phyloP scores from a whole-genome alignment of 108 stramenopile genomes.

The Nannochloropsis granulata region DNA sequence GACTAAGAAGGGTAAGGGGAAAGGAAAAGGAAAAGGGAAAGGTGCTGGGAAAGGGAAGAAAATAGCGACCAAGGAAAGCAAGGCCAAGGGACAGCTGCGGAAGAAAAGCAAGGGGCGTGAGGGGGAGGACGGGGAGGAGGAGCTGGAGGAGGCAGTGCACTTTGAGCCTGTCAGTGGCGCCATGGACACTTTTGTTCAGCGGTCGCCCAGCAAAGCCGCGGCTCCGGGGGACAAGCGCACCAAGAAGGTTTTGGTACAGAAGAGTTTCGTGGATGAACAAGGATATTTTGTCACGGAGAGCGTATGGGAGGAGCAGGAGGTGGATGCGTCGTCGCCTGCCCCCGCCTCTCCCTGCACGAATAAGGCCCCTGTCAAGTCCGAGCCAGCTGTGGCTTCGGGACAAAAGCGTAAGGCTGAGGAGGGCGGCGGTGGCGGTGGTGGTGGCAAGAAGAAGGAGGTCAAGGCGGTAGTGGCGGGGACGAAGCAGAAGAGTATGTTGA shows the following conservation, averaged over 20 bases:
- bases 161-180: not conserved
- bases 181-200: not conserved
- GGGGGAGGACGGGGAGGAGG: not conserved
- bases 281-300: not conserved
- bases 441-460: not conserved
- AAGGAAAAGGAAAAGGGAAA: not conserved
- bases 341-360: not conserved
- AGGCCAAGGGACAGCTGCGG: not conserved
- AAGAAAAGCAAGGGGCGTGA: not conserved
- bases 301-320: not conserved
- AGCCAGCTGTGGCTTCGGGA: not conserved
- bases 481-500: not conserved
- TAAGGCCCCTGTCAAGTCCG: not conserved
- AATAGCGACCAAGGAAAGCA: not conserved
- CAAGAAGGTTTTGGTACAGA: not conserved
- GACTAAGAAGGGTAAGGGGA: not conserved
- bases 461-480: not conserved
- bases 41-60: not conserved
- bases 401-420: not conserved
- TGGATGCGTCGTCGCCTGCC: not conserved
- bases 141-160: not conserved
- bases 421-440: not conserved
- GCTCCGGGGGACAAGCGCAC: not conserved
- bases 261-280: not conserved
- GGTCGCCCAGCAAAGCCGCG: not conserved